phyloP scores from a whole-genome alignment of 352 stramenopile genomes.

The Peronospora farinosa region DNA sequence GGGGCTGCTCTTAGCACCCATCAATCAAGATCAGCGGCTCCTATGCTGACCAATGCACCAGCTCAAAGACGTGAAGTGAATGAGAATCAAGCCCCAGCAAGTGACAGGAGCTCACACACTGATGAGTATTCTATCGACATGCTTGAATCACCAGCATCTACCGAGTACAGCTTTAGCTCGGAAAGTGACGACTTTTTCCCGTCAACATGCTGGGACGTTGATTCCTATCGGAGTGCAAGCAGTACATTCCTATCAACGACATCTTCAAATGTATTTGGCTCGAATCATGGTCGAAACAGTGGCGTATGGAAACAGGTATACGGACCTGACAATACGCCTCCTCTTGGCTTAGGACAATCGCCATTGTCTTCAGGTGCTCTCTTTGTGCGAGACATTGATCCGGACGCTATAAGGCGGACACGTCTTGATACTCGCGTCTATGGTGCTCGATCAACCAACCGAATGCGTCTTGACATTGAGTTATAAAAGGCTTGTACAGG shows the following conservation, averaged over 20 bases:
- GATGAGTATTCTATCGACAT: conserved; percentile 33
- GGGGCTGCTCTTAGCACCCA: conserved; percentile 20
- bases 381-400: conserved; percentile 22
- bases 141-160: conserved; percentile 28
- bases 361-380: conserved; percentile 16
- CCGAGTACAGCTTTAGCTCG: conserved; percentile 27
- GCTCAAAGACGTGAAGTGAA: conserved; percentile 8
- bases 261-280: conserved; percentile 26
- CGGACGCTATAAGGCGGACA: conserved; percentile 14
- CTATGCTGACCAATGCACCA: conserved; percentile 20
- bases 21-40: conserved; percentile 16
- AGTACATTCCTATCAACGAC: conserved; percentile 25
- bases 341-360: conserved; percentile 5
- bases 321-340: conserved; percentile 7
- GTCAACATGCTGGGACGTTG: conserved; percentile 18
- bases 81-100: conserved; percentile 9
- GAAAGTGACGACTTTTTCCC: conserved; percentile 21
- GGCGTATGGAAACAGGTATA: conserved; percentile 26
- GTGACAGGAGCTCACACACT: conserved; percentile 25
- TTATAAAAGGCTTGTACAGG: conserved; percentile 9
- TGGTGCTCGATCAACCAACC: conserved; percentile 8
- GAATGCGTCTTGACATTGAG: conserved; percentile 21
- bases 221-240: conserved; percentile 28
- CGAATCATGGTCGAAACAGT: conserved; percentile 11
- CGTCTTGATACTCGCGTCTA: conserved; percentile 15